A percentile compares a stretch with the other conserved stretches of the same genome.
phyloP scores from a whole-genome alignment of 1,284 basidiomycete genomes.

The Lignosus rhinocerotis region DNA sequence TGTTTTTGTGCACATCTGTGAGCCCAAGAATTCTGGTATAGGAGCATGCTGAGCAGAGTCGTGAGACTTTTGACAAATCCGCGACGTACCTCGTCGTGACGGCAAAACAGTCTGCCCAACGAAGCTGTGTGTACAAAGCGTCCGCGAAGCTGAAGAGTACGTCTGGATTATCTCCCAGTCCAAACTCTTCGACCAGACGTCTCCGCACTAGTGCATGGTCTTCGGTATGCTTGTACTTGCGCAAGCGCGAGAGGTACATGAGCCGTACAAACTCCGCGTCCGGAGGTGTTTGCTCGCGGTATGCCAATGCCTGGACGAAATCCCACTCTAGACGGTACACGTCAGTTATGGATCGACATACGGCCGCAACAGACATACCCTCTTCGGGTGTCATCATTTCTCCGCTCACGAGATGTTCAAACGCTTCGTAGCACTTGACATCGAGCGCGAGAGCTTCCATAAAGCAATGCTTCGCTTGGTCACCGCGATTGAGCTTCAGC shows the following conservation, averaged over 20 bases:
- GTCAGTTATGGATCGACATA: not conserved
- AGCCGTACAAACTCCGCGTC: slow-evolving; percentile 89
- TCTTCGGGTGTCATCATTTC: slow-evolving; percentile 94
- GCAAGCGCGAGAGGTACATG: slow-evolving; percentile 89
- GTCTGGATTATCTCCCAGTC: slow-evolving; percentile 87
- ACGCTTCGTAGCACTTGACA: slow-evolving; percentile 97
- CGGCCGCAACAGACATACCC: slow-evolving; percentile 47
- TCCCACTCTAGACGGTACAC: slow-evolving; percentile 79
- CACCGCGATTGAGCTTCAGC: slow-evolving; percentile 88
- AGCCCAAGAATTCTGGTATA: slow-evolving; percentile 73
- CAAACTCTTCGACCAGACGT: slow-evolving; percentile 76
- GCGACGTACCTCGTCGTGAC: slow-evolving; percentile 75
- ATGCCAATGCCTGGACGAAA: slow-evolving; percentile 86
- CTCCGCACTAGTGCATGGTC: slow-evolving; percentile 80
- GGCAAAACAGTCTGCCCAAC: slow-evolving; percentile 92
- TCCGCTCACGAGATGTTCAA: slow-evolving; percentile 86
- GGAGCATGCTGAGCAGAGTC: not conserved
- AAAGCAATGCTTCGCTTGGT: slow-evolving; percentile 90
- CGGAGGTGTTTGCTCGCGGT: slow-evolving; percentile 79
- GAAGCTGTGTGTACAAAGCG: slow-evolving; percentile 83
- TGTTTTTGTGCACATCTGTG: slow-evolving; percentile 80
- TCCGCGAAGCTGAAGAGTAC: slow-evolving; percentile 92
- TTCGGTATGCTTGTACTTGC: slow-evolving; percentile 84
- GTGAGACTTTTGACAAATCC: not conserved
- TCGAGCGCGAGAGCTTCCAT: slow-evolving; percentile 94